Conservation (phyloP, 768 basidiomycete species). For the Leccinum subgranulosum region DNA sequence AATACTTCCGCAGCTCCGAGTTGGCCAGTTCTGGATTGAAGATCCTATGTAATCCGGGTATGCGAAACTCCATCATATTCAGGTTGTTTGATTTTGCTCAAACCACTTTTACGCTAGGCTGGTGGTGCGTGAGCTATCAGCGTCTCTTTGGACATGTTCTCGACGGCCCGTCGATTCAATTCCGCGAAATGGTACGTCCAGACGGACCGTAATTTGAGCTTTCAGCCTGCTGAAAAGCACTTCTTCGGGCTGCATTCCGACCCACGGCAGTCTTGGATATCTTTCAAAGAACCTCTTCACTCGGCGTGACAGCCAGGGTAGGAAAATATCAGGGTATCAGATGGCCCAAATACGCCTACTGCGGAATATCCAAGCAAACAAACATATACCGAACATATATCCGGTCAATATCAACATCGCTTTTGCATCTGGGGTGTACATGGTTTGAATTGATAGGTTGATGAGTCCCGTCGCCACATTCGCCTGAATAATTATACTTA, state of each 20-base stretch:
- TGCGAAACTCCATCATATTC: no score
- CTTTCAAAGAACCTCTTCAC: slow-evolving; percentile 52
- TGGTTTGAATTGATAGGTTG: slow-evolving; percentile 77
- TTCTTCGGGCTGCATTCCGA: slow-evolving; percentile 54
- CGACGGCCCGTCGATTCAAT: no score
- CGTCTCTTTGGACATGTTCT: no score
- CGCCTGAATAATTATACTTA: slow-evolving; percentile 47
- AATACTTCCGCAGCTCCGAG: no score
- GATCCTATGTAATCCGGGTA: no score
- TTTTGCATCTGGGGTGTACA: slow-evolving; percentile 59
- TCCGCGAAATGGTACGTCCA: no score
- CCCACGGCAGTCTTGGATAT: slow-evolving; percentile 56
- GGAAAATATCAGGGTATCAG: not conserved
- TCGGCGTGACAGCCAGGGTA: slow-evolving; percentile 34
- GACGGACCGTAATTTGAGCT: not conserved
- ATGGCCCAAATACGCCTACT: slow-evolving; percentile 33
- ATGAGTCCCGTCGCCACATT: slow-evolving; percentile 84
- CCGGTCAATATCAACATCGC: slow-evolving; percentile 60
- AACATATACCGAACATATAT: slow-evolving; percentile 61
- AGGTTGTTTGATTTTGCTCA: no score
- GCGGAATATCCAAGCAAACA: slow-evolving; percentile 57
- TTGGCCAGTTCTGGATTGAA: not conserved
- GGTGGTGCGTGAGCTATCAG: no score
- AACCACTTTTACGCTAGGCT: no score
- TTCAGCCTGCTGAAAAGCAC: not conserved